phyloP scores from a whole-genome alignment of 345 rosid species.

The Salix dunnii region DNA sequence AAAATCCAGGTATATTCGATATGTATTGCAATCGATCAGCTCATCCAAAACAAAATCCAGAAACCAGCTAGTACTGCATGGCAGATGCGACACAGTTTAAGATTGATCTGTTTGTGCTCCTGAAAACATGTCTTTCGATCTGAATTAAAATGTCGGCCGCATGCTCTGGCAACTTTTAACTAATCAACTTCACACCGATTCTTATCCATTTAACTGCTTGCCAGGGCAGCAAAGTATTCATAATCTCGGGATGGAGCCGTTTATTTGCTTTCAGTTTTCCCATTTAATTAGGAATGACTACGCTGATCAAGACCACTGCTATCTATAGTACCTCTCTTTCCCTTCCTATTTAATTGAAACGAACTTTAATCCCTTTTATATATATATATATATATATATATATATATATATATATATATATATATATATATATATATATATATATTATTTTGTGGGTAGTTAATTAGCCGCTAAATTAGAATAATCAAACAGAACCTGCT shows the following conservation, averaged over 20 bases:
- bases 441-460: not conserved
- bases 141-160: conserved; percentile 26
- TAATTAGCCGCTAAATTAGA: not conserved
- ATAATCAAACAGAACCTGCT: not conserved
- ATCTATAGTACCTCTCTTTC: not conserved
- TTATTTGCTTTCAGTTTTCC: not conserved
- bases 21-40: not conserved
- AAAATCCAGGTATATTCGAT: not conserved
- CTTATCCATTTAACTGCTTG: conserved; percentile 8
- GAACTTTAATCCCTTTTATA: too few relatives aligned
- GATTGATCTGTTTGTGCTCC: conserved; percentile 5
- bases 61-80: conserved; percentile 5
- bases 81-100: conserved; percentile 12
- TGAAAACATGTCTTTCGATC: not conserved
- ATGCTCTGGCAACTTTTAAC: conserved; percentile 10
- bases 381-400: too few relatives aligned
- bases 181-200: not conserved
- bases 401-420: too few relatives aligned
- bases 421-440: too few relatives aligned
- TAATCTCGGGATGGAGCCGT: not conserved
- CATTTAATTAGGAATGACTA: too few relatives aligned
- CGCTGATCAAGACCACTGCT: too few relatives aligned
- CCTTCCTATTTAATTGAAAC: not conserved
- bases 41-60: not conserved
- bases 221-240: conserved; percentile 8